Evolutionary conservation across 805 yeast species (phyloP).

Genomic region (Torulaspora gathmanii): DNA sequence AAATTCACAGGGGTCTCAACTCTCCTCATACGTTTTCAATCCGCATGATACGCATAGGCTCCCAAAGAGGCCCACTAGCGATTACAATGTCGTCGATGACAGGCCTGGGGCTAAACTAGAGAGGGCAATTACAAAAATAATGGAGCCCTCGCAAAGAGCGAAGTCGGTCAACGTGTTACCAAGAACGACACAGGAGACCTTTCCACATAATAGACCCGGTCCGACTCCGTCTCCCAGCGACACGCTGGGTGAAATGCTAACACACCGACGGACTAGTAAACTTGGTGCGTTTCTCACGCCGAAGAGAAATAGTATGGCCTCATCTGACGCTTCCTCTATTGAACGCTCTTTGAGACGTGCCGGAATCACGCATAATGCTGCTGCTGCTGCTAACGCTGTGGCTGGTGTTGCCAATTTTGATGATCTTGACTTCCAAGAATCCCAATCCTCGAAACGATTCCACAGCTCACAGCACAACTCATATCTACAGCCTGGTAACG

Average conservation of each 20-base stretch:
- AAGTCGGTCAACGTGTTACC: slow-evolving; percentile 15
- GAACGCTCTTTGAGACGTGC: slow-evolving; percentile 35
- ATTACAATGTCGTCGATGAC: slow-evolving; percentile 35
- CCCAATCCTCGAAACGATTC: background rate
- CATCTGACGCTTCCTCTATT: slow-evolving; percentile 11
- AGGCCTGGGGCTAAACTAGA: slow-evolving; percentile 36
- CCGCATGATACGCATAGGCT: background rate
- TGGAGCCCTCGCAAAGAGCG: slow-evolving; percentile 9
- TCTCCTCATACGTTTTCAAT: background rate
- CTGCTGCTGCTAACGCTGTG: slow-evolving; percentile 41
- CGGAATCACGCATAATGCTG: slow-evolving; percentile 41
- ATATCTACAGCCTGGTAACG: background rate
- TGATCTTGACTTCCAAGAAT: slow-evolving; percentile 9
- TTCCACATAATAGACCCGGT: slow-evolving; percentile 18
- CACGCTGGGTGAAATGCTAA: background rate
- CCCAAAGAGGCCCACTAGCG: slow-evolving; percentile 19
- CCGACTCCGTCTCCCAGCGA: slow-evolving; percentile 1
- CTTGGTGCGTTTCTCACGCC: slow-evolving; percentile 15
- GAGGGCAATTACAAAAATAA: slow-evolving; percentile 29
- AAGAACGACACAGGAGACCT: slow-evolving; percentile 27
- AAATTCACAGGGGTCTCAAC: background rate
- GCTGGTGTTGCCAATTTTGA: slow-evolving; percentile 42
- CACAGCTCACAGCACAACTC: background rate
- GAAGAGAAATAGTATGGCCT: slow-evolving; percentile 4
- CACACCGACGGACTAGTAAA: background rate